A percentile compares a stretch with the other conserved stretches of the same genome.
These are phyloP conservation scores for Candida palmyrensis DNA, from an alignment of 805 yeast species.

Conservation along the genomic window DNA sequence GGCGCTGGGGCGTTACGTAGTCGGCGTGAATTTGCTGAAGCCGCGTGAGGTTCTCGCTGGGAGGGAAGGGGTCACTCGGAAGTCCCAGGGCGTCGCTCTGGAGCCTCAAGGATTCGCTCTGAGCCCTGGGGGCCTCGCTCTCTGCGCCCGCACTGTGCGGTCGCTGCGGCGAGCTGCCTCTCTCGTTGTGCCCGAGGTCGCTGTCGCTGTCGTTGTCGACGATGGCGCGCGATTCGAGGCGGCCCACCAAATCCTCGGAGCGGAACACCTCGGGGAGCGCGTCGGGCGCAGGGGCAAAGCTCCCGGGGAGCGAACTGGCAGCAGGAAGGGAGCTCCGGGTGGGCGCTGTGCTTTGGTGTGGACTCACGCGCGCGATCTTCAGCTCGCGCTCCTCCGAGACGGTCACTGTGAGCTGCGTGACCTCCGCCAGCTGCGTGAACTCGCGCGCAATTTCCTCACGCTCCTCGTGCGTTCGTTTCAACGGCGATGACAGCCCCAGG, in stretches of 20 bases:
- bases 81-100: neutral
- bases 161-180: no score
- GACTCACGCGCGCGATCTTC: slow-evolving; percentile 16
- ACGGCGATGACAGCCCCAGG: neutral
- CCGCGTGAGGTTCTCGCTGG: slow-evolving; percentile 13
- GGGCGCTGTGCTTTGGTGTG: slow-evolving; percentile 7
- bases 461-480: neutral
- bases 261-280: slow-evolving; percentile 17
- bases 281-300: no score
- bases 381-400: neutral
- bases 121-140: no score
- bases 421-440: slow-evolving; percentile 4
- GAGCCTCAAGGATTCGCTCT: slow-evolving; percentile 6
- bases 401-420: no score
- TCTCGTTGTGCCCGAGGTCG: no score
- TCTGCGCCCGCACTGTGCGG: no score
- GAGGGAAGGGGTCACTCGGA: neutral
- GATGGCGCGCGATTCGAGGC: slow-evolving; percentile 10
- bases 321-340: no score
- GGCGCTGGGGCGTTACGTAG: slow-evolving; percentile 24
- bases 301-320: no score
- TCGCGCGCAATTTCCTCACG: neutral
- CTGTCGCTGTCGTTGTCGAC: slow-evolving; percentile 22
- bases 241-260: slow-evolving; percentile 20
- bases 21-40: slow-evolving; percentile 13